These are phyloP conservation scores for Plasmodium vivax DNA, from an alignment of 169 alveolate genomes.

Conservation along the genomic window DNA sequence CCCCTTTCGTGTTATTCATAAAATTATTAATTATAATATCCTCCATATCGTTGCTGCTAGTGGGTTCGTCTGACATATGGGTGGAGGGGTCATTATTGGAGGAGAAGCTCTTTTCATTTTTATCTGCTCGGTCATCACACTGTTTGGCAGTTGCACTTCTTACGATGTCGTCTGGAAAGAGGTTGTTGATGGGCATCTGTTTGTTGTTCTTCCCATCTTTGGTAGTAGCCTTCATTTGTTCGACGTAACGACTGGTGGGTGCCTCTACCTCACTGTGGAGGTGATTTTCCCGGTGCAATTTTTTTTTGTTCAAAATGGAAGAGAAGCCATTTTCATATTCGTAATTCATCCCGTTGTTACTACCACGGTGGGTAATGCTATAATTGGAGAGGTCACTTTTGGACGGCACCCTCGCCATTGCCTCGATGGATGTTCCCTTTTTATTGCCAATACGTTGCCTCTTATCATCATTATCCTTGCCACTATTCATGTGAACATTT, in stretches of 20 bases:
- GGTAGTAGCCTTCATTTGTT: neutral
- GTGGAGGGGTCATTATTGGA: neutral
- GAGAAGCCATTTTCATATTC: neutral
- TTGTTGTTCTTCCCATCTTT: neutral
- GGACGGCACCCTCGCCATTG: neutral
- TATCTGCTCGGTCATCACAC: neutral
- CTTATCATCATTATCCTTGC: neutral
- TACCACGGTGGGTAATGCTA: neutral
- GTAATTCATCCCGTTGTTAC: neutral
- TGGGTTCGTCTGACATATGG: neutral
- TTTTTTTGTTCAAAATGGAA: neutral
- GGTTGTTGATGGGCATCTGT: neutral
- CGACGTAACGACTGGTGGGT: neutral
- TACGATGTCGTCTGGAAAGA: neutral
- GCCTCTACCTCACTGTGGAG: neutral
- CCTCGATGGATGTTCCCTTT: neutral
- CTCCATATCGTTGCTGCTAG: neutral
- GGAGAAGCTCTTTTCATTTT: neutral
- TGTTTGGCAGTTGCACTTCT: neutral
- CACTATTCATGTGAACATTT: neutral
- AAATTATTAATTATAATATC: slow-evolving; percentile 22
- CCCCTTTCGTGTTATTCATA: slow-evolving; percentile 18
- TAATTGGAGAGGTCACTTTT: neutral
- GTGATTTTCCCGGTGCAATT: neutral
- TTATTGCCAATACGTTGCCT: neutral